Evolutionary conservation across 2,329 filamentous ascomycete genomes (phyloP), one percentile per base, ranked within the genome.

Genomic region (Fusarium floridanum): DNA sequence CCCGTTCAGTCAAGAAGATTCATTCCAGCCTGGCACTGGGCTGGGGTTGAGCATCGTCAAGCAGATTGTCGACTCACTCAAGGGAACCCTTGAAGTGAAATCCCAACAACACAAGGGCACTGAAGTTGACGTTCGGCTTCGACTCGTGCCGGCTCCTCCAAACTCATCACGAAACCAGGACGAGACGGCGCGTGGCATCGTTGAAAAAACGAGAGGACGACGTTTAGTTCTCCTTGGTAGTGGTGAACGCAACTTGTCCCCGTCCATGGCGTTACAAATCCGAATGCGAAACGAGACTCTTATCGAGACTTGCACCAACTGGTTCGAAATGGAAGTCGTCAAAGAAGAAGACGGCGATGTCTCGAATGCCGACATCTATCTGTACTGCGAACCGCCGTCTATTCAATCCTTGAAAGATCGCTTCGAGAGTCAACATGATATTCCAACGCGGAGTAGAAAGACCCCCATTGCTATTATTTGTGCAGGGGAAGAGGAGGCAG

Each of bases 41-140:
- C 82, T 93, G 0, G 91, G 91, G 0, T 80, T 93, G 43, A 90
- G 88, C 17, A 91, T 93, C 14, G 91, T 93, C 27, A 86, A 86
- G 43, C 85, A 86, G 62, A 89, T 93, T 39, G 87, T 92, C 17
- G 86, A 88, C 56, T 87, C 89, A 29, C 82, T 93, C 1, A 86
- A 87, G 32, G 91, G 91, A 0, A 86, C 83, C 8, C 89, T 93
- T 50, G 85, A 89, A 10, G 85, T 93, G 37, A 85, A 84, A 36
- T 90, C 86, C 60, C 84, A 88, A 63, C 82, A 85, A 11, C 85
- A 86, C 2, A 83, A 86, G 41, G 91, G 91, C 2, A 92, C 90
- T 0, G 86, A 87, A 24, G 86, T 90, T 3, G 85, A 83, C 11
- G 85, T 90, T 9, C 84, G 81, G 4, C 75, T 91, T 1, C 84